A percentile compares a stretch with the other conserved stretches of the same genome.
These are phyloP conservation scores for Hymenoscyphus infarciens DNA, from an alignment of 2,329 filamentous ascomycete genomes.

Conservation along the genomic window DNA sequence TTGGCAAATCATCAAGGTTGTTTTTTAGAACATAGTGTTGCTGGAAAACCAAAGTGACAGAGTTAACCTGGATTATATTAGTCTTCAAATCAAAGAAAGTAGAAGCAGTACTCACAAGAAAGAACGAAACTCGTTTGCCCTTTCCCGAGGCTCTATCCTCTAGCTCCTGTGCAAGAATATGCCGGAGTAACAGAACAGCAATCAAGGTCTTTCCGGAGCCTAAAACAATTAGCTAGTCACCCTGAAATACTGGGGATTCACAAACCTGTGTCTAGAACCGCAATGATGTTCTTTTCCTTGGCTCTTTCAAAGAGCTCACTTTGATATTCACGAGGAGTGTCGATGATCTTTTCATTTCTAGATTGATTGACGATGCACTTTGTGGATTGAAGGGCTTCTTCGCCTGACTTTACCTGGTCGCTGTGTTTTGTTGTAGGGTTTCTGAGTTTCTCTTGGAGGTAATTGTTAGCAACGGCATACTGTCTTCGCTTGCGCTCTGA, in stretches of 20 bases:
- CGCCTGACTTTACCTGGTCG: constrained; percentile 18
- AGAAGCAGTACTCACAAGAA: constrained; percentile 54
- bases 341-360: constrained; percentile 55
- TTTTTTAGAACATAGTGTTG: constrained; percentile 77
- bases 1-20: constrained; percentile 69
- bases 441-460: constrained; percentile 35
- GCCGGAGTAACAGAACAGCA: constrained; percentile 76
- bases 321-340: constrained; percentile 84
- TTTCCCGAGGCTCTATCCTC: constrained; percentile 60
- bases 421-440: constrained; percentile 30
- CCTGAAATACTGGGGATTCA: not conserved
- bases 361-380: constrained; percentile 34
- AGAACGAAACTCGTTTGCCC: constrained; percentile 69
- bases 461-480: constrained; percentile 47
- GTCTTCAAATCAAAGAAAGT: constrained; percentile 12
- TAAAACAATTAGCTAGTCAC: constrained; percentile 34
- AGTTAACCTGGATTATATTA: constrained; percentile 59
- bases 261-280: constrained; percentile 83
- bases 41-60: constrained; percentile 85
- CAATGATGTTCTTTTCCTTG: constrained; percentile 81
- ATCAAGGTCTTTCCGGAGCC: constrained; percentile 97
- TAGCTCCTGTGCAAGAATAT: constrained; percentile 74
- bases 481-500: constrained; percentile 49
- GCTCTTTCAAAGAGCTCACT: constrained; percentile 86
- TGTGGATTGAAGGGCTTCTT: constrained; percentile 30